These are phyloP conservation scores for Albifimbria verrucaria DNA, from an alignment of 2,329 filamentous ascomycete genomes.

Conservation along the genomic window DNA sequence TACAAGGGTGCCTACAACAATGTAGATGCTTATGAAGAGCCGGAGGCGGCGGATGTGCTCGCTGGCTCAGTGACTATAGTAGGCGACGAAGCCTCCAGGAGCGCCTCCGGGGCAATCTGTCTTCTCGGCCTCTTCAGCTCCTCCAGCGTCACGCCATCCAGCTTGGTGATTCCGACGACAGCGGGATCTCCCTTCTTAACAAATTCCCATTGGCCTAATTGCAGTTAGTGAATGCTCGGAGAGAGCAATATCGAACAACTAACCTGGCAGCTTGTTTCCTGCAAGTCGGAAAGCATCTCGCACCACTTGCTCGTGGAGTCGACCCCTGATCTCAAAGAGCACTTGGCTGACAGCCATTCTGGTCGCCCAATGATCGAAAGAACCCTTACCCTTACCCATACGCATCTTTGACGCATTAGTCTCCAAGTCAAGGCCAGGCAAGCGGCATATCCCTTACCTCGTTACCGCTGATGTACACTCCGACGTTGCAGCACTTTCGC, in stretches of 20 bases:
- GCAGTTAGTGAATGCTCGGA: constrained; percentile 14
- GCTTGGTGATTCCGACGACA: constrained; percentile 88
- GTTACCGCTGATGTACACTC: constrained; percentile 93
- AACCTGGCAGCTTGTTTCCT: constrained; percentile 90
- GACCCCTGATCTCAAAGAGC: constrained; percentile 87
- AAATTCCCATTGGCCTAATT: constrained; percentile 78
- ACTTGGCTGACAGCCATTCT: constrained; percentile 88
- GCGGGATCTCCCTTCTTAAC: constrained; percentile 88
- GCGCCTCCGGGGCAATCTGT: constrained; percentile 49
- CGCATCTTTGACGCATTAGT: constrained; percentile 55
- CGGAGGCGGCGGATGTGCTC: constrained; percentile 29
- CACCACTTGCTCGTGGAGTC: constrained; percentile 91
- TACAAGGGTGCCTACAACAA: not conserved
- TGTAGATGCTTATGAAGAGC: constrained; percentile 16
- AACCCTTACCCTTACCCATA: constrained; percentile 99
- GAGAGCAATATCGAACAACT: constrained; percentile 24
- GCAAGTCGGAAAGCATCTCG: constrained; percentile 91
- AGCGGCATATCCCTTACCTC: constrained; percentile 53
- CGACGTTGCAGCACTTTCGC: constrained; percentile 86
- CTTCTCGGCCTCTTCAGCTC: constrained; percentile 78
- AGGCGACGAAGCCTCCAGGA: constrained; percentile 29
- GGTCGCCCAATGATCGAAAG: constrained; percentile 94
- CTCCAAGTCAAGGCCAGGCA: not conserved
- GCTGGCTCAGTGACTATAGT: constrained; percentile 29
- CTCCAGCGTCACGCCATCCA: constrained; percentile 80